Conservation (phyloP, 768 basidiomycete genomes). For the Suillus spraguei region DNA sequence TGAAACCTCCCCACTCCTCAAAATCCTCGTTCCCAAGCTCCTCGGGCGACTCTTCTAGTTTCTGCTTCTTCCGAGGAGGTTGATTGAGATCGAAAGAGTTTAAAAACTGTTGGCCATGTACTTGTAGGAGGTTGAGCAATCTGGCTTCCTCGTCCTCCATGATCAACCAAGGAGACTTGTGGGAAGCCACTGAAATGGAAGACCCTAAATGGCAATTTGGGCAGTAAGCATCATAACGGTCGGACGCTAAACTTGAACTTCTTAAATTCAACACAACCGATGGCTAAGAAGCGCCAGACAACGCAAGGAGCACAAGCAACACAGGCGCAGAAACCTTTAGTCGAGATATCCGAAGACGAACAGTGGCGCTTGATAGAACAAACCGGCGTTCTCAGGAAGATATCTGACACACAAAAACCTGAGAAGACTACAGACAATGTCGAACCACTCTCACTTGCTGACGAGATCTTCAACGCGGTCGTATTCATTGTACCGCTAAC, state of each 20-base stretch:
- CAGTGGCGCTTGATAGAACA: constrained; percentile 77
- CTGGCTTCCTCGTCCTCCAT: constrained; percentile 28
- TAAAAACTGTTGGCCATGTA: constrained; percentile 50
- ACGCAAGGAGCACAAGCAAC: constrained; percentile 18
- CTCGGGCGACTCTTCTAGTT: constrained; percentile 13
- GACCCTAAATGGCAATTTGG: constrained; percentile 6
- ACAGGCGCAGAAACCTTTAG: constrained; percentile 20
- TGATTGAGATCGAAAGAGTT: constrained; percentile 37
- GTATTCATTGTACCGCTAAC: constrained; percentile 73
- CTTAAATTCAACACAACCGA: constrained; percentile 13
- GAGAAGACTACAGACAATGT: constrained; percentile 29
- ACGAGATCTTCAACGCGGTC: constrained; percentile 70
- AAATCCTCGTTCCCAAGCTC: constrained; percentile 27
- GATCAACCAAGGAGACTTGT: constrained; percentile 15
- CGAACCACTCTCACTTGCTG: constrained; percentile 47
- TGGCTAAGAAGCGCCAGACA: constrained; percentile 33
- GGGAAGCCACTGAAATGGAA: background rate
- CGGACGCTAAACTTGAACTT: background rate
- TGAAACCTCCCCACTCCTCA: constrained; percentile 46
- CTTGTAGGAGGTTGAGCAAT: constrained; percentile 44
- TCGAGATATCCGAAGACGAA: constrained; percentile 71
- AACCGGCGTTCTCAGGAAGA: constrained; percentile 55
- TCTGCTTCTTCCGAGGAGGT: constrained; percentile 24
- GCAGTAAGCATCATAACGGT: constrained; percentile 10
- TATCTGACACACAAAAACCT: constrained; percentile 18